These are phyloP conservation scores for Trichosporon sp. DNA, from an alignment of 1,284 basidiomycete genomes.

Conservation along the genomic window DNA sequence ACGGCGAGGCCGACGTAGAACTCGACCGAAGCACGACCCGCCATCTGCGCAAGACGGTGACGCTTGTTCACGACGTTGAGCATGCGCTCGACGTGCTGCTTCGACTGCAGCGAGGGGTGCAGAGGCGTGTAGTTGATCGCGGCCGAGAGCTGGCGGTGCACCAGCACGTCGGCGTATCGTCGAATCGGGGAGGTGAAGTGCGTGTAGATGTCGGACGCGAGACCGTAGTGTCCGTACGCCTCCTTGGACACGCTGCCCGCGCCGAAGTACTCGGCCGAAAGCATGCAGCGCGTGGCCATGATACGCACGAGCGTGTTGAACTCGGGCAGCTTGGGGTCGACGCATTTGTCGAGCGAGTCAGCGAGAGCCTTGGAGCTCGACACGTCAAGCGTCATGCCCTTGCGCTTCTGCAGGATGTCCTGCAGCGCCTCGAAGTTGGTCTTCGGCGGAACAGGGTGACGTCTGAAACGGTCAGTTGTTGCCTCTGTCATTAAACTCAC, in stretches of 20 bases:
- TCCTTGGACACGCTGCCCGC: constrained; percentile 90
- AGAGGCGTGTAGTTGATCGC: constrained; percentile 83
- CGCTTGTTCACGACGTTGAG: constrained; percentile 84
- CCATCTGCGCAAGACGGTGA: constrained; percentile 96
- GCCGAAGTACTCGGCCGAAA: constrained; percentile 97
- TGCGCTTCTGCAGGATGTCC: constrained; percentile 86
- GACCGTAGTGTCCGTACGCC: constrained; percentile 93
- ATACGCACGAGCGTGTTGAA: constrained; percentile 98
- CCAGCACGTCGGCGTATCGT: constrained; percentile 93
- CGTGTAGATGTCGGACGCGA: constrained; percentile 95
- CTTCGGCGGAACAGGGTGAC: constrained; percentile 89
- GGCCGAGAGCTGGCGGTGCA: constrained; percentile 89
- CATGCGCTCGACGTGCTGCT: constrained; percentile 82
- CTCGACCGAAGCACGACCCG: constrained; percentile 90
- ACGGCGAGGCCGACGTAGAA: constrained; percentile 95
- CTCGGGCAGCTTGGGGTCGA: constrained; percentile 76
- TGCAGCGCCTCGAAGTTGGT: constrained; percentile 96
- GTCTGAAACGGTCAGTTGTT: constrained; percentile 59
- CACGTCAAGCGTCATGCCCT: constrained; percentile 83
- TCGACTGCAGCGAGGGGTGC: constrained; percentile 84
- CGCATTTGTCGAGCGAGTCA: constrained; percentile 80
- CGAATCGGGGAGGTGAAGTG: constrained; percentile 95
- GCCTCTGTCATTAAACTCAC: constrained; percentile 55
- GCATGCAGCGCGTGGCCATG: constrained; percentile 99
- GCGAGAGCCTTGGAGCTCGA: constrained; percentile 92